Percentiles rank a stretch among this genome's conserved stretches.
phyloP scores from a whole-genome alignment of 169 alveolate species.

The Cystoisospora suis region DNA sequence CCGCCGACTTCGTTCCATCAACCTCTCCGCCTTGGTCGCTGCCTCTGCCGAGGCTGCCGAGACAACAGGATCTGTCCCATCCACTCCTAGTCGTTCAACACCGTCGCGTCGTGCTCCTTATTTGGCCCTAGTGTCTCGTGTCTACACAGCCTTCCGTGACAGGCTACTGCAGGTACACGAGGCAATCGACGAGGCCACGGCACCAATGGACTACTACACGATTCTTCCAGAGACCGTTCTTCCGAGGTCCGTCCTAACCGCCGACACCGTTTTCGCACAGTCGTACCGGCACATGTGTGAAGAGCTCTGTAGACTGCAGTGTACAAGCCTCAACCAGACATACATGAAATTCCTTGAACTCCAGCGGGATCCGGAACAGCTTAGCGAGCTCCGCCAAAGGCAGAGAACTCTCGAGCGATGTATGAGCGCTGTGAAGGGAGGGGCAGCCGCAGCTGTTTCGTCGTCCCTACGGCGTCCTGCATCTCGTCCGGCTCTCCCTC shows the following conservation, averaged over 20 bases:
- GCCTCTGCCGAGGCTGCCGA: background rate
- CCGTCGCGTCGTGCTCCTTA: background rate
- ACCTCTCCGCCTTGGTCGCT: background rate
- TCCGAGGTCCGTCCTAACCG: background rate
- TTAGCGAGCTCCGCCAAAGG: background rate
- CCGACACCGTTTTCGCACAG: background rate
- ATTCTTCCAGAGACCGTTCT: constrained; percentile 10
- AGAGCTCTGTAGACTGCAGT: constrained; percentile 24
- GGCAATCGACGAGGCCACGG: background rate
- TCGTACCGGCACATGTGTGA: constrained; percentile 1
- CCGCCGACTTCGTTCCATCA: background rate
- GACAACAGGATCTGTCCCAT: background rate
- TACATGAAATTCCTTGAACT: background rate
- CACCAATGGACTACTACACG: constrained; percentile 8
- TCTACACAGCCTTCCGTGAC: background rate
- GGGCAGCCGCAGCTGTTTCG: background rate
- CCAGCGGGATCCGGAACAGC: constrained; percentile 9
- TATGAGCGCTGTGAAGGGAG: constrained; percentile 4
- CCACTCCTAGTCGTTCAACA: background rate
- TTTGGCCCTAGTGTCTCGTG: background rate
- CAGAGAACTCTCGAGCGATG: constrained; percentile 30
- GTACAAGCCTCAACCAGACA: constrained; percentile 16
- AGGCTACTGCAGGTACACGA: constrained; percentile 7
- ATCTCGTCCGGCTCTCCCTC: no score
- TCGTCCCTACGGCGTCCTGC: background rate